These are phyloP conservation scores for Tylopilus sp. DNA, from an alignment of 1,284 basidiomycete species.

Conservation along the genomic window DNA sequence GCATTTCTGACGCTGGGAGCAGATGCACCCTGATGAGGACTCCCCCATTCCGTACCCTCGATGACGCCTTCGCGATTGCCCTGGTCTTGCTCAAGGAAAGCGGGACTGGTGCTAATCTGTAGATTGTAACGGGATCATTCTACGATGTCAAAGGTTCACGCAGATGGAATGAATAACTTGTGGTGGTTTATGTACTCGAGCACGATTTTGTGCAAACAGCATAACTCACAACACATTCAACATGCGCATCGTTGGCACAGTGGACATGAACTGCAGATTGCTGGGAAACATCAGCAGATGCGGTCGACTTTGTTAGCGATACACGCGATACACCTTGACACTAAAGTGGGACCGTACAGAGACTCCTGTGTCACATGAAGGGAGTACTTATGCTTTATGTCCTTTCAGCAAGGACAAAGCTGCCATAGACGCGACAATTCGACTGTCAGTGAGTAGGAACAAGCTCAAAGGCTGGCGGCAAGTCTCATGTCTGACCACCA, in stretches of 20 bases:
- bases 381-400: conserved; percentile 17
- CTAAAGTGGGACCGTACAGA: conserved; percentile 11
- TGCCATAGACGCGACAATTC: conserved; percentile 22
- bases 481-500: conserved; percentile 11
- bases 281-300: conserved; percentile 27
- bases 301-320: conserved; percentile 25
- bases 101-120: conserved; percentile 27
- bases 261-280: conserved; percentile 26
- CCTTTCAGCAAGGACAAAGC: conserved; percentile 22
- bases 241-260: too few relatives aligned
- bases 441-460: conserved; percentile 28
- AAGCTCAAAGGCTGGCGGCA: conserved; percentile 28
- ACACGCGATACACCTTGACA: conserved; percentile 25
- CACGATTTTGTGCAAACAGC: not conserved
- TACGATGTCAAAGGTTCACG: conserved; percentile 24
- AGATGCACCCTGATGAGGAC: conserved; percentile 25
- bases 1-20: too few relatives aligned
- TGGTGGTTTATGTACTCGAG: not conserved
- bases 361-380: not conserved
- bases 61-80: not conserved
- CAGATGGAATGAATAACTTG: conserved; percentile 32
- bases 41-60: conserved; percentile 3
- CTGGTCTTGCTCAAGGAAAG: conserved; percentile 26
- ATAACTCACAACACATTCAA: conserved; percentile 30
- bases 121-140: conserved; percentile 35